These are phyloP conservation scores for Beauveria caledonica DNA, from an alignment of 2,329 filamentous ascomycete species.

Conservation along the genomic window DNA sequence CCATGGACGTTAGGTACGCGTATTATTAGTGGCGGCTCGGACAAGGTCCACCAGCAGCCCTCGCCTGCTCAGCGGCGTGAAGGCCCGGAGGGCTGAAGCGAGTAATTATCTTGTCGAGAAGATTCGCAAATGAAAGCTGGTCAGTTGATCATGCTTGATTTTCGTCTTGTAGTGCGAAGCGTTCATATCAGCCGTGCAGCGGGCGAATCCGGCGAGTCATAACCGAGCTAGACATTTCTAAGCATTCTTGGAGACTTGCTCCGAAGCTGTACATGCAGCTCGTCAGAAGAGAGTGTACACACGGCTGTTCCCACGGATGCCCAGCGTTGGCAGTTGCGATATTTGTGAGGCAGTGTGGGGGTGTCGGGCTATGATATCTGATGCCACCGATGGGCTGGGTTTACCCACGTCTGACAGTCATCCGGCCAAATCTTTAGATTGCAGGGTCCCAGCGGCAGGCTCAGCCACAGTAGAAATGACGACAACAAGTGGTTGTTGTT, in stretches of 20 bases:
- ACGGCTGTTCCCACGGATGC: background rate
- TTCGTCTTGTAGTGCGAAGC: background rate
- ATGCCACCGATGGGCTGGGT: background rate
- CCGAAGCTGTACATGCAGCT: background rate
- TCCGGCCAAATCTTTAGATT: background rate
- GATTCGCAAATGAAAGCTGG: background rate
- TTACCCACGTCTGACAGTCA: background rate
- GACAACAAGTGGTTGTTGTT: background rate
- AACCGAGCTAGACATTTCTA: background rate
- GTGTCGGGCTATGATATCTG: background rate
- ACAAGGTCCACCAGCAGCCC: background rate
- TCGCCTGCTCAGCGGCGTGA: background rate
- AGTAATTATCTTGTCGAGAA: background rate
- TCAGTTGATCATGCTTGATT: background rate
- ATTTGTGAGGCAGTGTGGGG: background rate
- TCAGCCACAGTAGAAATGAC: background rate
- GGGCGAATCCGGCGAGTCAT: slow-evolving; percentile 2
- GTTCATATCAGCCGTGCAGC: background rate
- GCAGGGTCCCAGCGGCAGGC: background rate
- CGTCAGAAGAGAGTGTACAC: background rate
- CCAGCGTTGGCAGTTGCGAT: background rate
- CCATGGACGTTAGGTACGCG: background rate
- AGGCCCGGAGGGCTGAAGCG: background rate
- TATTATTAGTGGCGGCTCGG: background rate
- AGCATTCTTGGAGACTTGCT: background rate